Evolutionary conservation across 2,329 filamentous ascomycete genomes (phyloP).

Genomic region (Pseudogymnoascus sp.): DNA sequence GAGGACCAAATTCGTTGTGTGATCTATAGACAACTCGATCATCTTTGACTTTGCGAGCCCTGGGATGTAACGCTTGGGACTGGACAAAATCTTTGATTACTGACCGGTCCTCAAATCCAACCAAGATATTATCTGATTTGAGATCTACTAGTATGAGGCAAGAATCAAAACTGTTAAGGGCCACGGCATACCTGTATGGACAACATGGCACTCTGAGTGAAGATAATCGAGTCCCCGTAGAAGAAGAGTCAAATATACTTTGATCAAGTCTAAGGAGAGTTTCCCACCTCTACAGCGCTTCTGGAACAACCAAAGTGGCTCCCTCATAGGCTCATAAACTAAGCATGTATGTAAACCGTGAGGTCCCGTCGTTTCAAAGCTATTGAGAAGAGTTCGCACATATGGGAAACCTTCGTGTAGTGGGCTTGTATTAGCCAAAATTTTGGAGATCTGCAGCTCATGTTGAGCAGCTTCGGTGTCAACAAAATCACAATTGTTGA

Average conservation of each 20-base stretch:
- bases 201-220: conserved; percentile 10
- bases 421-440: neutral
- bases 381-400: conserved; percentile 12
- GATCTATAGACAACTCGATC: conserved; percentile 16
- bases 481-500: conserved; percentile 7
- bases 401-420: neutral
- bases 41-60: conserved; percentile 15
- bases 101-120: conserved; percentile 15
- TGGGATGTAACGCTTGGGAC: conserved; percentile 14
- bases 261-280: conserved; percentile 10
- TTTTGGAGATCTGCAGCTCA: conserved; percentile 3
- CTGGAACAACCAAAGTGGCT: conserved; percentile 13
- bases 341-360: conserved; percentile 13
- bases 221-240: conserved; percentile 11
- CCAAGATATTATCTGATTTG: conserved; percentile 18
- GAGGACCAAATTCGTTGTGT: conserved; percentile 17
- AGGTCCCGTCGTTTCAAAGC: conserved; percentile 10
- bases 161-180: neutral
- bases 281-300: conserved; percentile 8
- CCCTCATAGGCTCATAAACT: conserved; percentile 15
- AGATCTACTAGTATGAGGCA: conserved; percentile 13
- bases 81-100: conserved; percentile 16
- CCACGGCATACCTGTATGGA: neutral
- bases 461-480: conserved; percentile 1
- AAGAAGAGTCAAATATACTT: conserved; percentile 11